Evolutionary conservation across 441 rosid species (phyloP), one percentile per base, ranked within the genome.

Genomic region (Pelargonium citronellum): DNA sequence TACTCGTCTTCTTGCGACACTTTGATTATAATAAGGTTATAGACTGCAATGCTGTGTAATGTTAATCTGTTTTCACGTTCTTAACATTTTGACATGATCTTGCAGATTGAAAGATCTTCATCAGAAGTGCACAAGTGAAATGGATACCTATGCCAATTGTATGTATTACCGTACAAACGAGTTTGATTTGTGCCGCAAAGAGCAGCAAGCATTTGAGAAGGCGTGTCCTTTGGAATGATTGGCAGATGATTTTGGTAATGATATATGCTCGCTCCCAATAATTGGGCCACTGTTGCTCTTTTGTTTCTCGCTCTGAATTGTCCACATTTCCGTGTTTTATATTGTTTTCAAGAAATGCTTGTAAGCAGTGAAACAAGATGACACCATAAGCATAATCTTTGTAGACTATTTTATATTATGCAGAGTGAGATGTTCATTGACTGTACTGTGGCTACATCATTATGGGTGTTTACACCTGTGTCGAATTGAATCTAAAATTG

Each of bases 161-260:
- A 87, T 95, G 99, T 95, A 91, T 81, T 95, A 95, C 87, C 76
- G 83, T 70, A 92, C 99, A 0, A 92, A 88, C 71, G 99, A 95
- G 79, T 95, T 95, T 66, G 98, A 95, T 76, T 79, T 89, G 67
- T 92, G 99, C 74, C 93, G 99, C 87, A 87, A 89, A 81, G 96
- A 95, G 88, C 99, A 95, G 73, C 82, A 88, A 74, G 90, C 85
- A 61, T 95, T 95, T 72, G 99, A 95, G 91, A 92, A 89, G 83
- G 82, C 78, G 17, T 95, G 99, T 65, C 98, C 98, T 10, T 71
- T 90, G 75, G 86, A 90, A 71, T 94, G 92, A 91, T 73, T 64
- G 57, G 64, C 73, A 1, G 39, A 53, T 7, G 27, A 67, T 47
- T 46, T 30, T 30, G 67, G 63, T 10, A 41, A 72, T 53, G 41